Base-by-base conservation (phyloP, 1,284 basidiomycete genomes). In the Microbotryomycetes sp. region DNA sequence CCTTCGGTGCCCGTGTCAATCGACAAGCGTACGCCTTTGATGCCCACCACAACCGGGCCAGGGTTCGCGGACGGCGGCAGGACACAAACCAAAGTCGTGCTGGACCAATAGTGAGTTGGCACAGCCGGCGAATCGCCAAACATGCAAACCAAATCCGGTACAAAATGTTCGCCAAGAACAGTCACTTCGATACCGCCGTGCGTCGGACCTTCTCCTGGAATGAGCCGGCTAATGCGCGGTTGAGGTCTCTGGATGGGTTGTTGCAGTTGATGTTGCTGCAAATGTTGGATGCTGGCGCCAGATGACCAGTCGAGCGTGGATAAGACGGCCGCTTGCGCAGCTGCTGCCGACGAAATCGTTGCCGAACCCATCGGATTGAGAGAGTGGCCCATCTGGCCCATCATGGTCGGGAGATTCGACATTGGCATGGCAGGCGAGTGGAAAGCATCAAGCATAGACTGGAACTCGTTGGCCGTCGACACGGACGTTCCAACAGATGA, bases 101-200 rank as follows among this genome's bases (percentile, higher is more conserved):
- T 86, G 71, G 89, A 91, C 88, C 92, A 97, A 45, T 89, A 82
- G 68, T 89, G 87, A 0, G 92, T 97, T 24, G 85, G 87, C 57
- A 85, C 86, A 4, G 92, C 87, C 2, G 84, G 77, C 5, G 85
- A 81, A 65, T 89, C 89, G 29, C 94, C 94, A 75, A 98, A 98
- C 5, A 91, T 78, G 71, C 91, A 90, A 56, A 85, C 76, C 52
- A 80, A 74, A 41, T 78, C 79, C 13, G 76, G 78, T 18, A 74
- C 70, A 78, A 99, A 97, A 73, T 91, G 88, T 49, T 87, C 83
- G 6, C 96, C 96, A 2, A 97, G 83, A 5, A 98, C 80, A 0
- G 96, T 98, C 24, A 99, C 88, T 74, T 96, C 91, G 66, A 91
- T 91, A 1, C 96, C 96, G 30, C 94, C 94, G 56, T 86, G 84